Conservation (phyloP, 441 rosid species). For the Hura crepitans region DNA sequence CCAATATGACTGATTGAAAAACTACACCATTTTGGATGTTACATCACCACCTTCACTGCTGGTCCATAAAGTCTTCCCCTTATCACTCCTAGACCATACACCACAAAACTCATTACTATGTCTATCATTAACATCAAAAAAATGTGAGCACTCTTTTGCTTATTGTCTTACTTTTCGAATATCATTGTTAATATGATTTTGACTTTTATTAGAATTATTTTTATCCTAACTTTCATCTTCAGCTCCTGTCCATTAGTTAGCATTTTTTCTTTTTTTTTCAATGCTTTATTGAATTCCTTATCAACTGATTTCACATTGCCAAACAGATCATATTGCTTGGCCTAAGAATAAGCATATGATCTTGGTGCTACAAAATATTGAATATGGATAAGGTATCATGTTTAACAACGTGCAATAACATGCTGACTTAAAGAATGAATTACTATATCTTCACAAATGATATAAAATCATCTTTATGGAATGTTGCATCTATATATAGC, state of each 20-base stretch:
- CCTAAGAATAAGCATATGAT: conserved; percentile 47
- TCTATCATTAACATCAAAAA: conserved; percentile 74
- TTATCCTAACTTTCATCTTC: conserved; percentile 70
- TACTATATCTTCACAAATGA: background rate
- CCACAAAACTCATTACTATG: conserved; percentile 78
- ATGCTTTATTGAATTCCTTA: conserved; percentile 55
- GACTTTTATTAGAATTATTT: conserved; percentile 27
- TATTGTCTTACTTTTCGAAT: conserved; percentile 59
- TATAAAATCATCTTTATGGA: background rate
- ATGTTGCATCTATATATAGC: background rate
- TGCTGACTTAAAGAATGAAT: background rate
- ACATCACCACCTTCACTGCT: conserved; percentile 89
- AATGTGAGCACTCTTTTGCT: conserved; percentile 61
- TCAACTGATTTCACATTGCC: conserved; percentile 54
- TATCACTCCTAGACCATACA: conserved; percentile 88
- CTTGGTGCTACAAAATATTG: conserved; percentile 42
- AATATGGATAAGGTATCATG: conserved; percentile 9
- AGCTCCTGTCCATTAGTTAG: conserved; percentile 70
- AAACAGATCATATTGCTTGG: conserved; percentile 61
- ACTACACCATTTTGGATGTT: too few species aligned
- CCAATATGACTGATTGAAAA: too few species aligned
- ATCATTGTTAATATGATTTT: conserved; percentile 40
- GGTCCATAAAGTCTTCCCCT: conserved; percentile 87
- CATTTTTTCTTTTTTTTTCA: conserved; percentile 62
- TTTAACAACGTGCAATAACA: background rate